phyloP scores from a whole-genome alignment of 441 rosid species.

The Pelargonium australe region DNA sequence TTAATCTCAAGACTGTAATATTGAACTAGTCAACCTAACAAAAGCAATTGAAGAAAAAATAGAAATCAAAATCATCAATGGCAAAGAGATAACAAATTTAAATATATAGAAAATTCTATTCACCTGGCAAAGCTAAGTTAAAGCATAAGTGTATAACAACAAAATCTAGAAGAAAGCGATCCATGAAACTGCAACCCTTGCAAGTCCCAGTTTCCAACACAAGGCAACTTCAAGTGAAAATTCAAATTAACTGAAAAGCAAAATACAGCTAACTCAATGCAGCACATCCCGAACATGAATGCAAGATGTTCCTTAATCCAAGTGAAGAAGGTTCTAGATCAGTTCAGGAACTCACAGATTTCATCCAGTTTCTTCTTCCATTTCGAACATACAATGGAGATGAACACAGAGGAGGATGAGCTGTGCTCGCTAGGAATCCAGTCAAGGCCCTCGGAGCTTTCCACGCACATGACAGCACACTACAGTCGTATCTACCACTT shows the following conservation, averaged over 20 bases:
- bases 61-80: neutral
- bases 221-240: neutral
- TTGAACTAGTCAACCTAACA: neutral
- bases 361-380: conserved; percentile 39
- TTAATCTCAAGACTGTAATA: neutral
- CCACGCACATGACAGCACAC: conserved; percentile 78
- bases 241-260: neutral
- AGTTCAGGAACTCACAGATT: conserved; percentile 39
- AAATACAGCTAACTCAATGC: neutral
- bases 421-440: conserved; percentile 78
- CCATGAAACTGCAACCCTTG: neutral
- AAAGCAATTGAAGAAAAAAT: neutral
- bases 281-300: neutral
- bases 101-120: neutral
- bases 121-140: neutral
- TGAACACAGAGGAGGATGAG: conserved; percentile 49
- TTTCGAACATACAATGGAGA: conserved; percentile 27
- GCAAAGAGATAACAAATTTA: neutral
- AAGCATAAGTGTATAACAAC: neutral
- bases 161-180: neutral
- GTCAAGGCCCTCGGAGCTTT: conserved; percentile 86
- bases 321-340: neutral
- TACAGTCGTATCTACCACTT: conserved; percentile 64
- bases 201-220: neutral
- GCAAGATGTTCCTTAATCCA: neutral